These are phyloP conservation scores for Nemania sp. DNA, from an alignment of 2,329 filamentous ascomycete genomes.

Conservation along the genomic window DNA sequence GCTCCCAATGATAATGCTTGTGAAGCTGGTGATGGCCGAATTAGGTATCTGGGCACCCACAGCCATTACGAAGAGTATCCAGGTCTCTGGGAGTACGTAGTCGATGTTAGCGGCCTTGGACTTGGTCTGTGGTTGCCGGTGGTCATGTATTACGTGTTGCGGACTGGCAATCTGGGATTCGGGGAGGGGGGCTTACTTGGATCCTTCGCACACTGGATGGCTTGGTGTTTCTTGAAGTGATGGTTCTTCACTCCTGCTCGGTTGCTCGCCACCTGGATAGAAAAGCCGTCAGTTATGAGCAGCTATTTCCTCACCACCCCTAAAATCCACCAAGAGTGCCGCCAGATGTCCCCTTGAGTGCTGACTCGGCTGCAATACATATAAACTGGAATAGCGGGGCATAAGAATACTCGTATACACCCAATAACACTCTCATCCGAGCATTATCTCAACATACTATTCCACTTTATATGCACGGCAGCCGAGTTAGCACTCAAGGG, in stretches of 20 bases:
- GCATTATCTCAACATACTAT: too few relatives aligned
- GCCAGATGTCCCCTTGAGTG: too few relatives aligned
- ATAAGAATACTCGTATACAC: too few relatives aligned
- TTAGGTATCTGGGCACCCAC: slow-evolving; percentile 60
- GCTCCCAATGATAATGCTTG: slow-evolving; percentile 35
- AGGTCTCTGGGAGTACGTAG: slow-evolving; percentile 50
- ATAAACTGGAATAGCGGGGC: too few relatives aligned
- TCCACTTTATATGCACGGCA: too few relatives aligned
- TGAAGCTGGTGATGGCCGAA: slow-evolving; percentile 56
- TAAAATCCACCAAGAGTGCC: not conserved
- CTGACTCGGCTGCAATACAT: not conserved
- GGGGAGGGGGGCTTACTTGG: slow-evolving; percentile 33
- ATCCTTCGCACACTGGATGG: slow-evolving; percentile 52
- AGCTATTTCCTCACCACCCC: not conserved
- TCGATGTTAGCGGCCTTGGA: slow-evolving; percentile 1
- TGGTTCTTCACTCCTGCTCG: slow-evolving; percentile 58
- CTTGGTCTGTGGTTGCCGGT: not conserved
- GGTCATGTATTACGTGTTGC: too few relatives aligned
- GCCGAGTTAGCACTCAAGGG: too few relatives aligned
- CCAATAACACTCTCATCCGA: too few relatives aligned
- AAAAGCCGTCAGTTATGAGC: not conserved
- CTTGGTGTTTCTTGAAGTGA: slow-evolving; percentile 52
- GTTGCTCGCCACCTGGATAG: slow-evolving; percentile 49
- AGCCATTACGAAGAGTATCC: slow-evolving; percentile 59
- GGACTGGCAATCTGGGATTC: not conserved